Evolutionary conservation across 495 filamentous ascomycete species (phyloP), one percentile per base, ranked within the genome.

Genomic region (Tricharina praecox): DNA sequence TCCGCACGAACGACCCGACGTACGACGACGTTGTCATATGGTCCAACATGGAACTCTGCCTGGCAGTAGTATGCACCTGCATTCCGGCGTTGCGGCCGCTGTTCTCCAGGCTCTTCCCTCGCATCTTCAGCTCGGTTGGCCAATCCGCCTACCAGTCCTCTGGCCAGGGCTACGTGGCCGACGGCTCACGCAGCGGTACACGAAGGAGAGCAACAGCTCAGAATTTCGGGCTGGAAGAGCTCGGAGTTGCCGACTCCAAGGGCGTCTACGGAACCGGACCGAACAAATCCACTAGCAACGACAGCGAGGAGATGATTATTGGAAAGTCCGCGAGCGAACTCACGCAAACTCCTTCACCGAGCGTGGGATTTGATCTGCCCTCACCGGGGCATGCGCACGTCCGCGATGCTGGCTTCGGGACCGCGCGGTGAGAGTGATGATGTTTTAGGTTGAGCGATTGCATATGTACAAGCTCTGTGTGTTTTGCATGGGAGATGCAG

Each of bases 1-100:
- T 24, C 15, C 19, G 36, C 15, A 50, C 35, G 3, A 28, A 50
- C 8, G 50, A 52, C 28, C 33, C 16, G 23, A 33, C 35, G 8
- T 52, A 48, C 35, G 20, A 44, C 2, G 34, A 51, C 21, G 50
- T 38, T 10, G 25, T 23, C 1, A 32, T 66, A 16, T 73, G 68
- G 63, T 70, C 67, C 21, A 63, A 67, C 9, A 59, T 72, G 43
- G 70, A 74, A 39, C 62, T 71, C 24, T 67, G 63, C 9, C 53
- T 69, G 21, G 69, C 66, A 1, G 68, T 73, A 32, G 53, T 67
- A 23, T 72, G 70, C 49, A 67, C 70, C 11, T 67, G 63, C 35
- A 62, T 70, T 0, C 66, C 70, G 3, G 67, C 70, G 1, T 52
- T 73, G 2, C 62, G 63, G 2, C 66, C 66, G 0, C 47, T 68